Conservation (phyloP, 176 grass and related monocot genomes). For the Oryza glaberrima region DNA sequence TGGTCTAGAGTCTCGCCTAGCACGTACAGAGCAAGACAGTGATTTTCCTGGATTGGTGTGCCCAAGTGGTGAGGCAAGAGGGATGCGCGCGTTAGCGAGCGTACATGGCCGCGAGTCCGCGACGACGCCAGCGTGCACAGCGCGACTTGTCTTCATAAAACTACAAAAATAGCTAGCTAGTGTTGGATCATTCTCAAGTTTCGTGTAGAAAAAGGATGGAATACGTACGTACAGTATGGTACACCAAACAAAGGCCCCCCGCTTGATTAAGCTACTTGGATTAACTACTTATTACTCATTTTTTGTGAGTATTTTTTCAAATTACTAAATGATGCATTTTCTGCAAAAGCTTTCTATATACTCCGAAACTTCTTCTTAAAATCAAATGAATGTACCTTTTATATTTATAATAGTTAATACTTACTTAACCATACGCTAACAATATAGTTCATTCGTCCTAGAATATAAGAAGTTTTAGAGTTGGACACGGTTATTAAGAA, state of each 20-base stretch:
- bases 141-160: not conserved
- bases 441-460: too few species aligned
- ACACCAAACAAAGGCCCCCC: not conserved
- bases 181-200: not conserved
- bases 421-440: too few species aligned
- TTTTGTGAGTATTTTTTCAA: too few species aligned
- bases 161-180: not conserved
- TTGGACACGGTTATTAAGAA: too few species aligned
- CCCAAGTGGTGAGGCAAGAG: not conserved
- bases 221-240: not conserved
- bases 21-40: constrained; percentile 25
- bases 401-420: too few species aligned
- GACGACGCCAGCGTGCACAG: not conserved
- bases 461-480: too few species aligned
- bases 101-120: not conserved
- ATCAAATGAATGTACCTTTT: too few species aligned
- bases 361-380: too few species aligned
- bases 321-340: too few species aligned
- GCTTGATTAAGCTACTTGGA: too few species aligned
- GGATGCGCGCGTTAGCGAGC: not conserved
- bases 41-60: not conserved
- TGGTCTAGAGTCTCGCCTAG: constrained; percentile 33
- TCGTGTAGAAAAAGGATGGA: not conserved
- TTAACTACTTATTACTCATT: too few species aligned
- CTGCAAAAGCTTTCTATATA: too few species aligned